Evolutionary conservation across 306 rosid genomes (phyloP).

Genomic region (Comarum palustre): DNA sequence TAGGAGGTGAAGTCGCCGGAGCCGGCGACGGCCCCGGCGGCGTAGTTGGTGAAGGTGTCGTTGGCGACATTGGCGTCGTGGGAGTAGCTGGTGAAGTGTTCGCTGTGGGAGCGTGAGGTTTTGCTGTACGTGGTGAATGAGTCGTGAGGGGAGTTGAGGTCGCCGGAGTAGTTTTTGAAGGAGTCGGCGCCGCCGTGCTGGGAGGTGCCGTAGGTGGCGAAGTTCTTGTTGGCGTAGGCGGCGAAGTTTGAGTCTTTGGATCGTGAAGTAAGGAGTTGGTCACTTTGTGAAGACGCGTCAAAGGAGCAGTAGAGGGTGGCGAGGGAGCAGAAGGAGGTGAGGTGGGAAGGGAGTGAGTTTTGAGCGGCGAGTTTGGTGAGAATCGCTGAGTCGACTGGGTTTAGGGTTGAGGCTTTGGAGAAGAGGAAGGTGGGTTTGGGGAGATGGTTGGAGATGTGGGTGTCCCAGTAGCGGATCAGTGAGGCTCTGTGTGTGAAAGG

Average conservation of each 20-base stretch:
- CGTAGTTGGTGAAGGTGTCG: slow-evolving; percentile 60
- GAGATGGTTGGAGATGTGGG: slow-evolving; percentile 39
- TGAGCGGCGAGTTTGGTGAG: slow-evolving; percentile 37
- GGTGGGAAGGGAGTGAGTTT: slow-evolving; percentile 31
- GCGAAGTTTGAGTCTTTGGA: slow-evolving; percentile 46
- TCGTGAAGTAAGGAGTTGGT: not conserved
- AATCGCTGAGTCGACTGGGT: slow-evolving; percentile 43
- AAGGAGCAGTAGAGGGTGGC: slow-evolving; percentile 61
- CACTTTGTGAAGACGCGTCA: slow-evolving; percentile 18
- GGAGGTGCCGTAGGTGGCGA: slow-evolving; percentile 58
- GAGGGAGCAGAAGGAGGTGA: slow-evolving; percentile 50
- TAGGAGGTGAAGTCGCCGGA: slow-evolving; percentile 61
- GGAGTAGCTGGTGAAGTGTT: slow-evolving; percentile 60
- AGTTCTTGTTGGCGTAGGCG: slow-evolving; percentile 49
- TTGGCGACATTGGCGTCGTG: slow-evolving; percentile 63
- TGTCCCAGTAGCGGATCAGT: slow-evolving; percentile 68
- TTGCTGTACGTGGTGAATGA: slow-evolving; percentile 60
- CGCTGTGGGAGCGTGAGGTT: slow-evolving; percentile 41
- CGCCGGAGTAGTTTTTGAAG: slow-evolving; percentile 78
- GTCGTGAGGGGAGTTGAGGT: slow-evolving; percentile 56
- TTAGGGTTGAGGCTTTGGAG: slow-evolving; percentile 72
- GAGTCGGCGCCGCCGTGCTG: slow-evolving; percentile 50
- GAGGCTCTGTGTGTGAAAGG: slow-evolving; percentile 80
- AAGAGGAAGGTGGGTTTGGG: slow-evolving; percentile 55
- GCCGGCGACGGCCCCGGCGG: slow-evolving; percentile 33